Evolutionary conservation across 2,329 filamentous ascomycete species (phyloP).

Genomic region (Fulvia fulva): DNA sequence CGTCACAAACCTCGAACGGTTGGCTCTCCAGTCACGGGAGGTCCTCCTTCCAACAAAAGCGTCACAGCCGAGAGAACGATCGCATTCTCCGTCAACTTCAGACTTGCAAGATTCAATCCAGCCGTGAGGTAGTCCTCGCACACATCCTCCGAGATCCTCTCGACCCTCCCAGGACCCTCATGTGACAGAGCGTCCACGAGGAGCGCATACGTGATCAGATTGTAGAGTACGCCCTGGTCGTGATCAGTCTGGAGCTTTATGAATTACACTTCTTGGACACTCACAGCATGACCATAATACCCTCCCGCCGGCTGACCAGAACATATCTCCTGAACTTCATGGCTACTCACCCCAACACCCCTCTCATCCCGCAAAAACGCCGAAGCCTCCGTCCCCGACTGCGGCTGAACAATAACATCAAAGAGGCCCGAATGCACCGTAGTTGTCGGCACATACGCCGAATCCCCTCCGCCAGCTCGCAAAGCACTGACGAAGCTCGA

Average conservation of each 20-base stretch:
- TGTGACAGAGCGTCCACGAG: conserved; percentile 47
- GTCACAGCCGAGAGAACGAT: not conserved
- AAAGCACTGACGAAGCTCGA: not conserved
- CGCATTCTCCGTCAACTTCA: not conserved
- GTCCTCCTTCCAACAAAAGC: not conserved
- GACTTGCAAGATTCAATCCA: not conserved
- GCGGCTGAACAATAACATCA: not conserved
- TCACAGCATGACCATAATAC: not conserved
- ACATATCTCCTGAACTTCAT: not conserved
- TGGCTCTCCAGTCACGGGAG: not conserved
- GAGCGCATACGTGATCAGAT: conserved; percentile 44
- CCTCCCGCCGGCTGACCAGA: not conserved
- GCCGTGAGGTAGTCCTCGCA: not conserved
- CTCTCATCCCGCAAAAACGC: not conserved
- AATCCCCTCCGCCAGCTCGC: not conserved
- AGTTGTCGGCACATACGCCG: not conserved
- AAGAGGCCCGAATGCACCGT: not conserved
- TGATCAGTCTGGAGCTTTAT: not conserved
- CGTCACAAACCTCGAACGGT: not conserved
- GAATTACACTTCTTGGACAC: not conserved
- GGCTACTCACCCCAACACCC: not conserved
- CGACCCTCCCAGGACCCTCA: conserved; percentile 41
- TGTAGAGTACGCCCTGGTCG: conserved; percentile 43
- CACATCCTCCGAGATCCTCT: not conserved
- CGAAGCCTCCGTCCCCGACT: not conserved